These are phyloP conservation scores for Phytophthora hybrid DNA, from an alignment of 352 stramenopile genomes.

Conservation along the genomic window DNA sequence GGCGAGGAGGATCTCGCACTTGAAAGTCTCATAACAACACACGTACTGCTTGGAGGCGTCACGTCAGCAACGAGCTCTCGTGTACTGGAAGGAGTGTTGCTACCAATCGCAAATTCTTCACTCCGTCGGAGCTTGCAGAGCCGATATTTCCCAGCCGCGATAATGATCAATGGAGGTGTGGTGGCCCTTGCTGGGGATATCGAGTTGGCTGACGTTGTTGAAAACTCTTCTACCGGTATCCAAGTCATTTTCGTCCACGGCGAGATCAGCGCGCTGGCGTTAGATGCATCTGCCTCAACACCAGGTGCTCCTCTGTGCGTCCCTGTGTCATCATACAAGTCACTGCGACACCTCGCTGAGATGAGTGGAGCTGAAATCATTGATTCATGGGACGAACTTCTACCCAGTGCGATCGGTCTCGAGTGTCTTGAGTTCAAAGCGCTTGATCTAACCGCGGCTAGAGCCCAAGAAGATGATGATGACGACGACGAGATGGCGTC, in stretches of 20 bases:
- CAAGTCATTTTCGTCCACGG: slow-evolving; percentile 35
- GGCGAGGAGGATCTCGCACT: slow-evolving; percentile 8
- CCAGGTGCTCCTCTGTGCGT: slow-evolving; percentile 24
- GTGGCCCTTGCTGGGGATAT: slow-evolving; percentile 27
- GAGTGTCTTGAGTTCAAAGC: slow-evolving; percentile 24
- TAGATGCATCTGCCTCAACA: slow-evolving; percentile 23
- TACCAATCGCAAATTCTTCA: slow-evolving; percentile 16
- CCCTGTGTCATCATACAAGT: slow-evolving; percentile 25
- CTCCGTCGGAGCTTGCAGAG: slow-evolving; percentile 1
- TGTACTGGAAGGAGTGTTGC: slow-evolving; percentile 25
- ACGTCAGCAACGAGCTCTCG: slow-evolving; percentile 21
- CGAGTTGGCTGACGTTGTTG: slow-evolving; percentile 2
- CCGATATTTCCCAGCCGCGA: not conserved
- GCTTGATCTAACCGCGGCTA: slow-evolving; percentile 20
- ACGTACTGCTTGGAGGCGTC: slow-evolving; percentile 34
- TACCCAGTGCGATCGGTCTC: slow-evolving; percentile 29
- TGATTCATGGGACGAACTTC: slow-evolving; percentile 33
- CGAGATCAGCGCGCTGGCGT: slow-evolving; percentile 11
- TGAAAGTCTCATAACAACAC: slow-evolving; percentile 25
- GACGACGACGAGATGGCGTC: slow-evolving; percentile 16
- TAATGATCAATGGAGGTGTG: slow-evolving; percentile 20
- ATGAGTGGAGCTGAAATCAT: slow-evolving; percentile 41
- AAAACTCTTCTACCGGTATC: not conserved
- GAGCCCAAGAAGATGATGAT: slow-evolving; percentile 14
- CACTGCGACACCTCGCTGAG: slow-evolving; percentile 30